phyloP scores from a whole-genome alignment of 2,329 filamentous ascomycete species.

The Apiospora malaysiana region DNA sequence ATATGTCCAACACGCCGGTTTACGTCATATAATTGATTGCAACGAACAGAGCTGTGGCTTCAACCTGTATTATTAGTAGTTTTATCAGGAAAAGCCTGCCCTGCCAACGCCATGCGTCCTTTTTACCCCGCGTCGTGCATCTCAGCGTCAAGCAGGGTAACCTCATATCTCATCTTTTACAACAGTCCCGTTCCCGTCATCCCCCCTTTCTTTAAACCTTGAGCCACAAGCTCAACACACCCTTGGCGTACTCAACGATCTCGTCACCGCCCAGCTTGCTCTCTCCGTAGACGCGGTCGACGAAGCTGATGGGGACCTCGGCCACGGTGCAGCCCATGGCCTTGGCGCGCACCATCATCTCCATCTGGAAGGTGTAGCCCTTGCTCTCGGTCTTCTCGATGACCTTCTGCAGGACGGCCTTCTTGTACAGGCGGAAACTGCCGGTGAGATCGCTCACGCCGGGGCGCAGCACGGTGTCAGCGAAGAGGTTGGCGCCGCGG shows the following conservation, averaged over 20 bases:
- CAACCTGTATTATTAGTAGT: slow-evolving; percentile 23
- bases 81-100: slow-evolving; percentile 22
- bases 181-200: not conserved
- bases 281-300: slow-evolving; percentile 93
- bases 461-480: slow-evolving; percentile 89
- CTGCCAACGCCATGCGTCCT: slow-evolving; percentile 25
- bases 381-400: slow-evolving; percentile 92
- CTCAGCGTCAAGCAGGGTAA: slow-evolving; percentile 11
- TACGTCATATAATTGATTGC: not conserved
- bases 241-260: slow-evolving; percentile 96
- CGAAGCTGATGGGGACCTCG: slow-evolving; percentile 95
- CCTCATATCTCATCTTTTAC: not conserved
- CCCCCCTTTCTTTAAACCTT: slow-evolving; percentile 62
- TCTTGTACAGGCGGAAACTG: slow-evolving; percentile 95
- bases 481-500: slow-evolving; percentile 91
- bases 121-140: slow-evolving; percentile 21
- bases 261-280: slow-evolving; percentile 93
- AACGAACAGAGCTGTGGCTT: slow-evolving; percentile 19
- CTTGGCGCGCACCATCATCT: slow-evolving; percentile 98
- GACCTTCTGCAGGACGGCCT: slow-evolving; percentile 83
- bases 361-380: slow-evolving; percentile 99
- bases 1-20: not conserved
- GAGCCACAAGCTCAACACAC: slow-evolving; percentile 77
- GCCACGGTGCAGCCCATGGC: slow-evolving; percentile 92
- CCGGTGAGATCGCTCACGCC: slow-evolving; percentile 96